Evolutionary conservation across 768 basidiomycete species (phyloP).

Genomic region (Russula brevipes): DNA sequence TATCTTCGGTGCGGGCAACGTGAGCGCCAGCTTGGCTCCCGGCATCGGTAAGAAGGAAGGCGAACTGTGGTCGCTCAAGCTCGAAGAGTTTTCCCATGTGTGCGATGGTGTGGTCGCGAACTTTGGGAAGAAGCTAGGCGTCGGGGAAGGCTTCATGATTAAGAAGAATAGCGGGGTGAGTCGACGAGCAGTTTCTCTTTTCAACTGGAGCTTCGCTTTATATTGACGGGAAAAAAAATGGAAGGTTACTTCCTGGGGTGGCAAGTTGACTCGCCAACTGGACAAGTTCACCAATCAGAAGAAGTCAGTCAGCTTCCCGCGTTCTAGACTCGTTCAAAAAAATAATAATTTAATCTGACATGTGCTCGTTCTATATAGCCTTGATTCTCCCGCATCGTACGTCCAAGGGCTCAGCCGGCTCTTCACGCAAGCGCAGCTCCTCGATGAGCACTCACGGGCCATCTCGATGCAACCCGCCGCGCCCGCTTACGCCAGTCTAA

Average conservation of each 20-base stretch:
- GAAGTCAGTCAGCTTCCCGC: constrained; percentile 50
- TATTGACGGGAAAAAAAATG: constrained; percentile 2
- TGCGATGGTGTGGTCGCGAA: constrained; percentile 77
- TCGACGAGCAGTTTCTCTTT: background rate
- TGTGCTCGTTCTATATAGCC: constrained; percentile 39
- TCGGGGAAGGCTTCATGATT: constrained; percentile 80
- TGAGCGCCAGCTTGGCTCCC: constrained; percentile 65
- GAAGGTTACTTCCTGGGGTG: constrained; percentile 61
- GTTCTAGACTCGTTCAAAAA: background rate
- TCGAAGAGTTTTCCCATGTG: constrained; percentile 74
- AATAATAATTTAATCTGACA: background rate
- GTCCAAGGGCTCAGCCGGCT: constrained; percentile 70
- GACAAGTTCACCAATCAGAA: constrained; percentile 87
- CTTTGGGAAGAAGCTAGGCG: constrained; percentile 83
- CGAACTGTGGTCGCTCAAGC: constrained; percentile 67
- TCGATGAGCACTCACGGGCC: constrained; percentile 83
- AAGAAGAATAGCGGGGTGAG: constrained; percentile 67
- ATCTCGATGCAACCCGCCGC: constrained; percentile 58
- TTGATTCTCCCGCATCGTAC: constrained; percentile 85
- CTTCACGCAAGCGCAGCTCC: constrained; percentile 68
- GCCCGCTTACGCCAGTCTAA: constrained; percentile 68
- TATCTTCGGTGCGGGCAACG: constrained; percentile 72
- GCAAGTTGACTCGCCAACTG: constrained; percentile 66
- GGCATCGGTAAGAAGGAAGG: constrained; percentile 77
- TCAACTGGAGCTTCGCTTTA: background rate